These are phyloP conservation scores for Erodium trifolium DNA, from an alignment of 441 rosid species.

Conservation along the genomic window DNA sequence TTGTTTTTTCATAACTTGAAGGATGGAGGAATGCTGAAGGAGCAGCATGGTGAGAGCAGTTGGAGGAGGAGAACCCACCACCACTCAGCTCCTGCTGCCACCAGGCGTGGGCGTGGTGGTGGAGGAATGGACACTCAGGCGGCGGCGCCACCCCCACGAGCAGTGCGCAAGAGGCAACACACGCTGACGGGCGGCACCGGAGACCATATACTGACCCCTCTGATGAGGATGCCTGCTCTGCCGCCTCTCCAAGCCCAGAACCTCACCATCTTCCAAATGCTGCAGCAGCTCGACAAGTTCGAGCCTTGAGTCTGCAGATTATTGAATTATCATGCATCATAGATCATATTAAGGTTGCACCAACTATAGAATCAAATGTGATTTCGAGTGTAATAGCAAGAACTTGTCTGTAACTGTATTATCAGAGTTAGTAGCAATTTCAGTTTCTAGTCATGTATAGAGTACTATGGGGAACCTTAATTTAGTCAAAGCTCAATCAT, in stretches of 20 bases:
- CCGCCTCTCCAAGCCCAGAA: slow-evolving; percentile 1
- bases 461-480: no score
- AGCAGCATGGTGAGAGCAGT: slow-evolving; percentile 5
- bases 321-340: no score
- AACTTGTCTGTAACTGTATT: not conserved
- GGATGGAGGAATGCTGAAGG: not conserved
- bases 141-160: not conserved
- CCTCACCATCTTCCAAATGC: slow-evolving; percentile 6
- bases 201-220: slow-evolving; percentile 2
- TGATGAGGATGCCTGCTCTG: not conserved
- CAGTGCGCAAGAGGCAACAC: slow-evolving; percentile 4
- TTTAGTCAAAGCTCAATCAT: no score
- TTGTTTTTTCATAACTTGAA: not conserved
- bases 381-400: not conserved
- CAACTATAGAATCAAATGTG: not conserved
- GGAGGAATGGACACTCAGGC: not conserved
- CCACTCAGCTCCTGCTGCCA: not conserved
- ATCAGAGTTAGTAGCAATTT: not conserved
- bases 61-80: not conserved
- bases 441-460: no score
- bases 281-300: no score
- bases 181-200: not conserved
- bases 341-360: not conserved
- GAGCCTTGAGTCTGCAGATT: no score
- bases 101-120: not conserved